Evolutionary conservation across 177 flowering plant species (phyloP), one percentile per base, ranked within the genome.

Genomic region (Vitis hybrid): DNA sequence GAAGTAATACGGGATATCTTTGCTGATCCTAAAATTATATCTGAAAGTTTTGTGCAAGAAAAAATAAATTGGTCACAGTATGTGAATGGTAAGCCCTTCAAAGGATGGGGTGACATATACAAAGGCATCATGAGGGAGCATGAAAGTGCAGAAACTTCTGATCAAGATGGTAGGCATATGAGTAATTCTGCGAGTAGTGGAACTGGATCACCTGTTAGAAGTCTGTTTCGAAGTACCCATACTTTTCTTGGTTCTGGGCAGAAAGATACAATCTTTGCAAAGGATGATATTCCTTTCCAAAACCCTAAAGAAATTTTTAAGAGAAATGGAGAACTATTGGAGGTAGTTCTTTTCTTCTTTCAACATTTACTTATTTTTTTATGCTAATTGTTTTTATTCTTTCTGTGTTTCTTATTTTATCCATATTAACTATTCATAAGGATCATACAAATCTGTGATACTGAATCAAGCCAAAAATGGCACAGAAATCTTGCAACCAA

Each of bases 291-390:
- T 21, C 78, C 78, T 73, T 96, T 93, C 74, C 76, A 80, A 50
- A 78, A 76, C 21, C 93, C 97, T 60, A 83, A 81, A 80, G 97
- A 91, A 74, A 75, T 90, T 62, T 80, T 74, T 71, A 90, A 77
- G 82, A 86, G 83, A 83, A 92, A 77, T 82, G 99, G 99, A 74
- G 97, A 96, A 75, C 91, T 93, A 54, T 68, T 96, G 62, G 98
- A 96, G 97, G 99, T 90, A 82, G 74, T 55, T 71, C 15, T 60
- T 70, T 62, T 67, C 15, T 50, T 52, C 30, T 67, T 56, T 58
- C 35, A 65, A 51, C 35, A 14, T 5, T 18, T 51, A 46, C 14
- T 64, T 4, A 3, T 11, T 11, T 51, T 11, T 3, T 19, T 0
- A 50, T 64, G 12, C 11, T 27, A 40, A 55, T n/a, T 52, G 7